phyloP scores from a whole-genome alignment of 1,139 yeast species.

The Protomyces arabidopsidicola region DNA sequence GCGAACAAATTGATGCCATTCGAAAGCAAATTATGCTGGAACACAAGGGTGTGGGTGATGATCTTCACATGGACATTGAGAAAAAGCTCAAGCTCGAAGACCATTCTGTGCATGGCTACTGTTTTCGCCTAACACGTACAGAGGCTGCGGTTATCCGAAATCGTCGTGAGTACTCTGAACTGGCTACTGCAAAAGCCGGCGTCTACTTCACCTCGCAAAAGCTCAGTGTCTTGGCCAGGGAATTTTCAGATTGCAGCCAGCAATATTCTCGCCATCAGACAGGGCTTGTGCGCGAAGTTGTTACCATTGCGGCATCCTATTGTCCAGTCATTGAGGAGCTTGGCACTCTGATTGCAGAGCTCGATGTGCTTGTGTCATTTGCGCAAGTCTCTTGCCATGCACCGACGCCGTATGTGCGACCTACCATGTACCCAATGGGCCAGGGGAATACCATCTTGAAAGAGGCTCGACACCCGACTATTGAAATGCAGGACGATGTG shows the following conservation, averaged over 20 bases:
- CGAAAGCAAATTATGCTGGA: constrained; percentile 54
- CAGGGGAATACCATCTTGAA: constrained; percentile 54
- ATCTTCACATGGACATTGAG: constrained; percentile 72
- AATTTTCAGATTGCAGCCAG: constrained; percentile 55
- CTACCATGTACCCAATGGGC: constrained; percentile 55
- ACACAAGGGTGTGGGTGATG: constrained; percentile 66
- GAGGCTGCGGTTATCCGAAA: constrained; percentile 52
- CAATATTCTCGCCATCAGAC: constrained; percentile 73
- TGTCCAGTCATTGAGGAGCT: constrained; percentile 68
- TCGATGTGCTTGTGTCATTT: constrained; percentile 80
- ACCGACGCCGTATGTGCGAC: constrained; percentile 73
- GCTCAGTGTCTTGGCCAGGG: constrained; percentile 56
- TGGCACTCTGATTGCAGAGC: constrained; percentile 58
- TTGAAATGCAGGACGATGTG: constrained; percentile 85
- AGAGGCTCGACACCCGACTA: constrained; percentile 86
- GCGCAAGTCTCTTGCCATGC: constrained; percentile 83
- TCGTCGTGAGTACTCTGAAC: constrained; percentile 57
- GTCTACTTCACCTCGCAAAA: constrained; percentile 75
- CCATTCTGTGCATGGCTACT: constrained; percentile 87
- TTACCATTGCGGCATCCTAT: constrained; percentile 73
- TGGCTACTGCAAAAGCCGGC: constrained; percentile 80
- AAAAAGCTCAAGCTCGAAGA: constrained; percentile 84
- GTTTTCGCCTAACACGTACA: constrained; percentile 82
- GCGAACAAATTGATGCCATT: constrained; percentile 53
- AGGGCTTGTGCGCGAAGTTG: constrained; percentile 73